Evolutionary conservation across 305 asterid genomes (phyloP).

Genomic region (Solanum hybrid): DNA sequence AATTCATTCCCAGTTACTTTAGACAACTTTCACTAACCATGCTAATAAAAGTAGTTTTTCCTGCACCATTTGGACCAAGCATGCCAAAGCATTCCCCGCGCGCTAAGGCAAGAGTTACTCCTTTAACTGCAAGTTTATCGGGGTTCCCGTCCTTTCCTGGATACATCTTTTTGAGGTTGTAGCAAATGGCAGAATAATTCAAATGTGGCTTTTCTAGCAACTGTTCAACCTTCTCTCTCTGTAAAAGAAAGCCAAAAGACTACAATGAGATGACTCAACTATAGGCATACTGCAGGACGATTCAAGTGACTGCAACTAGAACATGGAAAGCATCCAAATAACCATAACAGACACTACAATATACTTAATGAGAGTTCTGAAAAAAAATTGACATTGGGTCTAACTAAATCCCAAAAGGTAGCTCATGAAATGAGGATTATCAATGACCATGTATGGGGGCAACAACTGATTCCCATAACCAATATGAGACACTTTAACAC

Average conservation of each 20-base stretch:
- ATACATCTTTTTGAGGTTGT: conserved; percentile 28
- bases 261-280: neutral
- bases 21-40: conserved; percentile 21
- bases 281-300: neutral
- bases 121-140: conserved; percentile 32
- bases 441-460: neutral
- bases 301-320: neutral
- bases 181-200: conserved; percentile 19
- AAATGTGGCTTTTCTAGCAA: conserved; percentile 14
- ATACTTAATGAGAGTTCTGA: neutral
- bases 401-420: neutral
- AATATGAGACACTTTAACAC: neutral
- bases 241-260: neutral
- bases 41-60: conserved; percentile 32
- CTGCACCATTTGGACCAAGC: conserved; percentile 48
- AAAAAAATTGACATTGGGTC: neutral
- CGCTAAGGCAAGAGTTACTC: conserved; percentile 25
- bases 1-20: neutral
- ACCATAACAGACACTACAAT: neutral
- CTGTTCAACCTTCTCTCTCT: conserved; percentile 28
- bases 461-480: neutral
- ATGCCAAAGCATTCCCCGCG: conserved; percentile 43
- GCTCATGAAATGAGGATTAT: neutral
- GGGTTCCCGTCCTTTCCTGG: conserved; percentile 36
- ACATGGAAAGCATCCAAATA: neutral